A percentile compares a stretch with the other conserved stretches of the same genome.
Evolutionary conservation across 148 eudicot genomes (phyloP).

Genomic region (Rhododendron vialii): DNA sequence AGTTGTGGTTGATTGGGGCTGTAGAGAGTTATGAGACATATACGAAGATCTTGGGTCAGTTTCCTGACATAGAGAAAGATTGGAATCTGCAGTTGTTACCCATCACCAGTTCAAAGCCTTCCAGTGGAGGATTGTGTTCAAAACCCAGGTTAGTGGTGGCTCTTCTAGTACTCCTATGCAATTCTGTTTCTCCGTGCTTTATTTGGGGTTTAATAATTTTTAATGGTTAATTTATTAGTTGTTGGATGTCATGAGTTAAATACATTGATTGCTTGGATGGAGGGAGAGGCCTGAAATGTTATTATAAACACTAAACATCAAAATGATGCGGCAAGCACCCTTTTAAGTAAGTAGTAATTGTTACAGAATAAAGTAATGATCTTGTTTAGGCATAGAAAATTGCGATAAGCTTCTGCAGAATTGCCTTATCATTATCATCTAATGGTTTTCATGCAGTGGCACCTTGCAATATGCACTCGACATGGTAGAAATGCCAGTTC

Average conservation of each 20-base stretch:
- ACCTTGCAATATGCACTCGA: neutral
- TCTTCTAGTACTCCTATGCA: neutral
- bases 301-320: neutral
- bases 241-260: neutral
- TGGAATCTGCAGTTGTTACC: constrained; percentile 70
- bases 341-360: neutral
- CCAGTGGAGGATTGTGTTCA: constrained; percentile 29
- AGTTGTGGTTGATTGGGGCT: constrained; percentile 52
- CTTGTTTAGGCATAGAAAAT: neutral
- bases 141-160: constrained; percentile 52
- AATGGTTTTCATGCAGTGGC: neutral
- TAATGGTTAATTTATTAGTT: neutral
- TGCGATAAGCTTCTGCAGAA: neutral
- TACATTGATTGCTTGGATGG: neutral
- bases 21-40: constrained; percentile 44
- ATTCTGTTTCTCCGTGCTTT: neutral
- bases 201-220: neutral
- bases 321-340: neutral
- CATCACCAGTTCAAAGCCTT: constrained; percentile 40
- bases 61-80: constrained; percentile 49
- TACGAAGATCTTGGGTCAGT: constrained; percentile 37
- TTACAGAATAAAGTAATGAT: neutral
- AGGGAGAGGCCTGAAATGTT: neutral
- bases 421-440: neutral
- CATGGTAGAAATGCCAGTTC: neutral